Conservation (phyloP, 75 land plant genomes). For the Selaginella tamariscina region DNA sequence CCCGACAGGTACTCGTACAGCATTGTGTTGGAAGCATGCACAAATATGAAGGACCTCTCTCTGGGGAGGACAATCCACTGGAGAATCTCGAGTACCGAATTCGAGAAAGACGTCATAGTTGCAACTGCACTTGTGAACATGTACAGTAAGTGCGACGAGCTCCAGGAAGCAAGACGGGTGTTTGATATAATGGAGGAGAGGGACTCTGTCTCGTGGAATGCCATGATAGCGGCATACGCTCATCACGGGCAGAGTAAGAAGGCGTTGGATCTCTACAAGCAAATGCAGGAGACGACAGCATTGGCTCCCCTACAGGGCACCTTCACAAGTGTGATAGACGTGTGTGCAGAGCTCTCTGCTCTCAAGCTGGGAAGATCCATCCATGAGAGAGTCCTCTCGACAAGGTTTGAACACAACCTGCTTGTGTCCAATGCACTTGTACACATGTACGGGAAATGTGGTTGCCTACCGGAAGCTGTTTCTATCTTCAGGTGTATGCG, state of each 20-base stretch:
- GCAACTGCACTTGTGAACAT: constrained; percentile 48
- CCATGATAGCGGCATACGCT: constrained; percentile 43
- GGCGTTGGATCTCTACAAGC: not conserved
- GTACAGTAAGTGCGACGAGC: constrained; percentile 59
- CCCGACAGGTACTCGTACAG: constrained; percentile 50
- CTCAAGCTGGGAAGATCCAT: not conserved
- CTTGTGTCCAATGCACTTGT: not conserved
- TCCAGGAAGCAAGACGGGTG: constrained; percentile 33
- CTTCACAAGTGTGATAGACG: not conserved
- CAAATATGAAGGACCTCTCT: constrained; percentile 25
- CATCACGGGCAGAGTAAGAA: constrained; percentile 31
- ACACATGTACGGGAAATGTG: not conserved
- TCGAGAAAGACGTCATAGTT: constrained; percentile 23
- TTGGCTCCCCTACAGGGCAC: not conserved
- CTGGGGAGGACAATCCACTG: constrained; percentile 43
- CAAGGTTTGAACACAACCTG: not conserved
- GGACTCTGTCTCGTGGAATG: constrained; percentile 48
- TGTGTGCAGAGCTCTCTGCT: not conserved
- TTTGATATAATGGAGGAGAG: constrained; percentile 27
- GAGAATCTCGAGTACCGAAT: constrained; percentile 28
- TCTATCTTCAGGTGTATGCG: not conserved
- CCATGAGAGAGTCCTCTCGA: not conserved
- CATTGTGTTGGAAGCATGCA: constrained; percentile 47
- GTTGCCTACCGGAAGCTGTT: not conserved
- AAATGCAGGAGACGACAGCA: constrained; percentile 14